phyloP scores from a whole-genome alignment of 2,329 filamentous ascomycete genomes.

The Xylaria digitata region DNA sequence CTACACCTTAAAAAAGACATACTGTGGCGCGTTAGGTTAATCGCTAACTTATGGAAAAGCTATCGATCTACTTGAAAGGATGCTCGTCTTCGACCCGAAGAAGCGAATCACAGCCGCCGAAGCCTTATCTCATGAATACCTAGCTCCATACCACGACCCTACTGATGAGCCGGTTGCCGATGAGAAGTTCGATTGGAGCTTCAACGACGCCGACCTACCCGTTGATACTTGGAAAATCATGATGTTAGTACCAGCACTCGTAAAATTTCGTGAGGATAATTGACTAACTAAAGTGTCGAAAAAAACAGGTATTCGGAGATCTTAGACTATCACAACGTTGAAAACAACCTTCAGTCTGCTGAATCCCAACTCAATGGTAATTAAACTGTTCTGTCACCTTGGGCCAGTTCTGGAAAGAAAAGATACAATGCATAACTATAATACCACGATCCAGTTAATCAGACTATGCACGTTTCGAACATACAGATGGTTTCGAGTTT shows the following conservation, averaged over 20 bases:
- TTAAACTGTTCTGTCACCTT: conserved; percentile 43
- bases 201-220: conserved; percentile 96
- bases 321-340: conserved; percentile 97
- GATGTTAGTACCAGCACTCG: conserved; percentile 75
- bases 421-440: conserved; percentile 40
- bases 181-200: conserved; percentile 99
- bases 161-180: conserved; percentile 95
- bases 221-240: conserved; percentile 99
- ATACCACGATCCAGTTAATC: conserved; percentile 42
- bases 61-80: conserved; percentile 91
- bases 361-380: conserved; percentile 54
- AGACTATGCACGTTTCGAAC: conserved; percentile 37
- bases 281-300: conserved; percentile 43
- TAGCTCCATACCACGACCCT: conserved; percentile 95
- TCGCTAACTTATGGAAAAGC: conserved; percentile 57
- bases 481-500: conserved; percentile 42
- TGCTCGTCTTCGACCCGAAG: conserved; percentile 99
- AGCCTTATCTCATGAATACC: conserved; percentile 90
- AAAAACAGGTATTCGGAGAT: conserved; percentile 92
- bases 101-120: conserved; percentile 90
- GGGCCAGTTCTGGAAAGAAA: conserved; percentile 37
- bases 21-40: background rate
- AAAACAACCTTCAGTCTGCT: conserved; percentile 60
- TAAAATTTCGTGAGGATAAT: background rate
- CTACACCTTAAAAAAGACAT: background rate